Percentiles rank a stretch among this genome's conserved stretches.
Conservation (phyloP, 1,284 basidiomycete species). For the Cutaneotrichosporon sp. region DNA sequence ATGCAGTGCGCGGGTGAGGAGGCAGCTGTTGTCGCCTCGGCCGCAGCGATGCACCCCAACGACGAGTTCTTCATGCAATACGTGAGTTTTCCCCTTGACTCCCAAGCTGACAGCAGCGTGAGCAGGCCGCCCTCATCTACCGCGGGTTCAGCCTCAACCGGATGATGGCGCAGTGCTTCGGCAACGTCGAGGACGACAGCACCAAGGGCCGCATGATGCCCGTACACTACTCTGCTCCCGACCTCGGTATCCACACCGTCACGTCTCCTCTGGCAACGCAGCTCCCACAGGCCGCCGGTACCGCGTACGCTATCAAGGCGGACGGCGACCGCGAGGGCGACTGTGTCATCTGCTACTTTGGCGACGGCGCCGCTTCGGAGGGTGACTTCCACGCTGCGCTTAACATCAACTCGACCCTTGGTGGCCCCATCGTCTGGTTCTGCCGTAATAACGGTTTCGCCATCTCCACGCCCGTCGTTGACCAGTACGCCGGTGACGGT, state of each 20-base stretch:
- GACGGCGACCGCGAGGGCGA: constrained; percentile 67
- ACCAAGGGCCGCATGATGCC: constrained; percentile 89
- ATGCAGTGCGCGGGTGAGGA: constrained; percentile 75
- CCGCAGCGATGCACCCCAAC: constrained; percentile 71
- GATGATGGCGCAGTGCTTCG: constrained; percentile 83
- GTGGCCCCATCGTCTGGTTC: constrained; percentile 47
- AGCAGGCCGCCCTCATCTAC: constrained; percentile 85
- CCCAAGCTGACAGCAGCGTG: constrained; percentile 57
- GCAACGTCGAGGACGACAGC: constrained; percentile 71
- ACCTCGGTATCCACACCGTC: constrained; percentile 87
- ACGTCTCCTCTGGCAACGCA: constrained; percentile 92
- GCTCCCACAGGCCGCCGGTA: constrained; percentile 91
- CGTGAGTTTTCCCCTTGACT: constrained; percentile 43
- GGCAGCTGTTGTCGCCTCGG: constrained; percentile 83
- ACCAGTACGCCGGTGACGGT: constrained; percentile 90
- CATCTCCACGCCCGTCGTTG: constrained; percentile 83
- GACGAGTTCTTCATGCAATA: constrained; percentile 66
- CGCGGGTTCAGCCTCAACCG: constrained; percentile 68
- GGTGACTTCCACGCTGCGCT: constrained; percentile 57
- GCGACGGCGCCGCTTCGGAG: constrained; percentile 59
- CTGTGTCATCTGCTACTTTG: constrained; percentile 86
- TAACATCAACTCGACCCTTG: constrained; percentile 52
- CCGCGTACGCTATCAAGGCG: constrained; percentile 80
- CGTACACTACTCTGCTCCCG: constrained; percentile 78
- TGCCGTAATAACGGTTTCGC: constrained; percentile 62